Percentiles rank a stretch among this genome's conserved stretches.
These are phyloP conservation scores for Aschersonia sp. DNA, from an alignment of 2,329 filamentous ascomycete species.

Conservation along the genomic window DNA sequence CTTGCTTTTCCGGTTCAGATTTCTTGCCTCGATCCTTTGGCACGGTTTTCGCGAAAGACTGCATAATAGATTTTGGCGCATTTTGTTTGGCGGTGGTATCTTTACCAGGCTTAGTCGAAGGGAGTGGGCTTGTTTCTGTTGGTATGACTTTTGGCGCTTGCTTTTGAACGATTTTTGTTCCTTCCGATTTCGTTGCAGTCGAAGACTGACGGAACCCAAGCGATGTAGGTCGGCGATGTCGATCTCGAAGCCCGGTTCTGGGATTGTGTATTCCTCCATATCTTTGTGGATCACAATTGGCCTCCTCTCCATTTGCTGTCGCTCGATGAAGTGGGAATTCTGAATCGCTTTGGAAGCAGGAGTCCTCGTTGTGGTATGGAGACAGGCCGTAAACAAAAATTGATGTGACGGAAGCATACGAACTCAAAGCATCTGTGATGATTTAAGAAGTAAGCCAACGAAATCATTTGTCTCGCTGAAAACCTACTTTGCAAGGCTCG, in stretches of 20 bases:
- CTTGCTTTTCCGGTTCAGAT: constrained; percentile 25
- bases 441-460: constrained; percentile 2
- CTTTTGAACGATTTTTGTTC: constrained; percentile 12
- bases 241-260: constrained; percentile 2
- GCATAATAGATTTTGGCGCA: constrained; percentile 52
- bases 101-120: neutral
- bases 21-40: constrained; percentile 25
- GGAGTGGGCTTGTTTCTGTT: constrained; percentile 7
- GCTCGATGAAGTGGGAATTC: neutral
- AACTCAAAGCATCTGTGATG: constrained; percentile 43
- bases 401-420: constrained; percentile 59
- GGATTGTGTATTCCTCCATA: constrained; percentile 3
- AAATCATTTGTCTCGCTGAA: neutral
- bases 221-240: neutral
- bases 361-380: neutral
- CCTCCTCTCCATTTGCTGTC: neutral
- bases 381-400: constrained; percentile 75
- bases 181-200: neutral
- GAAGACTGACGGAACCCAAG: neutral
- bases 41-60: constrained; percentile 57
- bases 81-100: constrained; percentile 36
- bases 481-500: constrained; percentile 53
- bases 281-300: neutral
- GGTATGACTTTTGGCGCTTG: constrained; percentile 11
- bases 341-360: neutral